Evolutionary conservation across 2,329 filamentous ascomycete species (phyloP).

Genomic region (Fusarium austroafricanum): DNA sequence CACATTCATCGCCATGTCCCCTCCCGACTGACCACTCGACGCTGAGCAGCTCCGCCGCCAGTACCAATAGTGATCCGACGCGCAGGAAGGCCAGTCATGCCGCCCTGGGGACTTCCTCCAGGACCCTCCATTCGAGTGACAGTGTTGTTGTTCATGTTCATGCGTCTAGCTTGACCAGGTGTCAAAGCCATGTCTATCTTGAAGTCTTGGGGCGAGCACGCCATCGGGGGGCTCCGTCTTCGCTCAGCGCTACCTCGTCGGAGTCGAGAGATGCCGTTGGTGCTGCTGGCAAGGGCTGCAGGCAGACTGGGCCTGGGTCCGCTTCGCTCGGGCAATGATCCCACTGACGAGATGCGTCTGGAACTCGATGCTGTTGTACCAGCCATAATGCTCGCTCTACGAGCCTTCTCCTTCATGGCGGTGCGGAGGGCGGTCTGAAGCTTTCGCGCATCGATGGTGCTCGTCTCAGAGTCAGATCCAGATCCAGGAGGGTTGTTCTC

Average conservation of each 20-base stretch:
- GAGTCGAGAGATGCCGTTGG: slow-evolving; percentile 68
- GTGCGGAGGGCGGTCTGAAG: slow-evolving; percentile 66
- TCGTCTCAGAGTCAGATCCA: slow-evolving; percentile 63
- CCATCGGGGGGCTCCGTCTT: slow-evolving; percentile 64
- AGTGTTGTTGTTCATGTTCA: slow-evolving; percentile 63
- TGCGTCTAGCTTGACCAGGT: slow-evolving; percentile 66
- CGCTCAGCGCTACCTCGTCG: slow-evolving; percentile 63
- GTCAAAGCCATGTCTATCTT: slow-evolving; percentile 58
- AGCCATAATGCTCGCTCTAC: slow-evolving; percentile 55
- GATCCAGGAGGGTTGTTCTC: slow-evolving; percentile 65
- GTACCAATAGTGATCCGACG: slow-evolving; percentile 55
- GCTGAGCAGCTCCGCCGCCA: slow-evolving; percentile 44
- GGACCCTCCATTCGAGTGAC: slow-evolving; percentile 43
- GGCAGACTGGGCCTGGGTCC: slow-evolving; percentile 53
- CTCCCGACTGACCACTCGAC: slow-evolving; percentile 49
- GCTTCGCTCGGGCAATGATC: slow-evolving; percentile 49
- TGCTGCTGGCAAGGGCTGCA: slow-evolving; percentile 59
- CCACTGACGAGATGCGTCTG: slow-evolving; percentile 60
- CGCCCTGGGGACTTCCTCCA: slow-evolving; percentile 43
- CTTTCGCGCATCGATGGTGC: slow-evolving; percentile 64
- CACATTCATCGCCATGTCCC: slow-evolving; percentile 48
- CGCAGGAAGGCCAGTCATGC: slow-evolving; percentile 41
- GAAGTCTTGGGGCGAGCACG: slow-evolving; percentile 61
- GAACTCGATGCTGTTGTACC: slow-evolving; percentile 52
- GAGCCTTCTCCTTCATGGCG: slow-evolving; percentile 60